A percentile compares a stretch with the other conserved stretches of the same genome.
phyloP scores from a whole-genome alignment of 2,329 filamentous ascomycete genomes.

The Lachnellula subtilissima region DNA sequence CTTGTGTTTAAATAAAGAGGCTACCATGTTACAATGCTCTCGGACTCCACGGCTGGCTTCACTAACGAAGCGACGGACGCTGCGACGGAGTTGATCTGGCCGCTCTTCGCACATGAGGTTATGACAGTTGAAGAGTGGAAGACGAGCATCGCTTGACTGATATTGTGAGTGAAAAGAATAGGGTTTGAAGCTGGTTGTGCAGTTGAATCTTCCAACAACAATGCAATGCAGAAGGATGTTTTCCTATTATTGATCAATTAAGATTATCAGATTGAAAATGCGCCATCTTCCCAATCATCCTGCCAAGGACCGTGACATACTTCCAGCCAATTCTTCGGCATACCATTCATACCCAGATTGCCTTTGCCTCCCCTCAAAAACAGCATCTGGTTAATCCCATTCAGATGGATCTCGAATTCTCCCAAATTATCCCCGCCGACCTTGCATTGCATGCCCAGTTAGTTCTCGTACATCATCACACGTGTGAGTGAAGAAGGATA shows the following conservation, averaged over 20 bases:
- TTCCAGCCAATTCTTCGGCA: constrained; percentile 18
- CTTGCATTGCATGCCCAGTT: neutral
- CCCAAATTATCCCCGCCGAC: constrained; percentile 14
- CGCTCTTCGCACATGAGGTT: constrained; percentile 25
- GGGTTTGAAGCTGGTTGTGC: too few relatives aligned
- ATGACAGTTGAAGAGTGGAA: constrained; percentile 24
- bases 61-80: constrained; percentile 20
- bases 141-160: constrained; percentile 7
- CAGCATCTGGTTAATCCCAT: constrained; percentile 23
- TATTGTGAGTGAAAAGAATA: too few relatives aligned
- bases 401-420: constrained; percentile 23
- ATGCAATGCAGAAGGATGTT: neutral
- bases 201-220: neutral
- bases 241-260: too few relatives aligned
- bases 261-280: neutral
- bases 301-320: constrained; percentile 21
- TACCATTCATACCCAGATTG: constrained; percentile 18
- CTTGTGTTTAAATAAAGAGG: constrained; percentile 14
- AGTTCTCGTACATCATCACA: neutral
- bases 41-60: constrained; percentile 27
- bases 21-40: constrained; percentile 25
- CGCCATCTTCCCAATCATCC: constrained; percentile 12
- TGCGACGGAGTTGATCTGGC: constrained; percentile 27
- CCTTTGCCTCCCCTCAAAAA: constrained; percentile 13
- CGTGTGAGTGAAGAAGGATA: neutral